Evolutionary conservation across 2,329 filamentous ascomycete species (phyloP).

Genomic region (Arthrocladium fulminans): DNA sequence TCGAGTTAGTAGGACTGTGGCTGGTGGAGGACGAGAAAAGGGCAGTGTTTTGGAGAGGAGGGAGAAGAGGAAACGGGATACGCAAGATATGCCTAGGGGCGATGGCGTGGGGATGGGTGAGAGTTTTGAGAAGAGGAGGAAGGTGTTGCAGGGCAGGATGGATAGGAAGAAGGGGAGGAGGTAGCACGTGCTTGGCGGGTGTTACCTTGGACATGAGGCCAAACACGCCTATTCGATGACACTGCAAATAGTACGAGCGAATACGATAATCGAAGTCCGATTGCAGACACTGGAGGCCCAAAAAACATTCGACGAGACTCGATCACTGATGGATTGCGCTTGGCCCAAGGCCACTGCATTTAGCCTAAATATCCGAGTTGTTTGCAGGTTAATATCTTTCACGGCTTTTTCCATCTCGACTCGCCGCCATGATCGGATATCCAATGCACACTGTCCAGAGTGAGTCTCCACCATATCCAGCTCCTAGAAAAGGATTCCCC

Average conservation of each 20-base stretch:
- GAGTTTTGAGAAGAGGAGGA: slow-evolving; percentile 59
- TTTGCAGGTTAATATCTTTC: too few relatives aligned
- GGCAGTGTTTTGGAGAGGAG: slow-evolving; percentile 67
- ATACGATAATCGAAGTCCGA: neutral
- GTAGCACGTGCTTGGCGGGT: too few relatives aligned
- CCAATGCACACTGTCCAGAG: too few relatives aligned
- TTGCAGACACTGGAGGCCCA: too few relatives aligned
- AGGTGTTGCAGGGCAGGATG: slow-evolving; percentile 35
- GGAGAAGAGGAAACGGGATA: slow-evolving; percentile 60
- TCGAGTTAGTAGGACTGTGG: slow-evolving; percentile 73
- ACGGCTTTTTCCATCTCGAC: too few relatives aligned
- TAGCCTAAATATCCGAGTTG: too few relatives aligned
- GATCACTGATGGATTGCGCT: neutral
- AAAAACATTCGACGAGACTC: neutral
- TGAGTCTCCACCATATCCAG: too few relatives aligned
- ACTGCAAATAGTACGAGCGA: neutral
- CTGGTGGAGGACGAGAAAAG: slow-evolving; percentile 43
- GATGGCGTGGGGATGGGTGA: slow-evolving; percentile 61
- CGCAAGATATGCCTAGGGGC: slow-evolving; percentile 62
- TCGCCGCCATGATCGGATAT: too few relatives aligned
- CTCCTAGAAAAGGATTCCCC: too few relatives aligned
- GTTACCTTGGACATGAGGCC: too few relatives aligned
- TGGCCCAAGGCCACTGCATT: too few relatives aligned
- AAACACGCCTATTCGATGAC: too few relatives aligned
- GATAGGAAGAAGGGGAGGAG: slow-evolving; percentile 21